Evolutionary conservation across 768 basidiomycete species (phyloP).

Genomic region (Gymnopilus junonius): DNA sequence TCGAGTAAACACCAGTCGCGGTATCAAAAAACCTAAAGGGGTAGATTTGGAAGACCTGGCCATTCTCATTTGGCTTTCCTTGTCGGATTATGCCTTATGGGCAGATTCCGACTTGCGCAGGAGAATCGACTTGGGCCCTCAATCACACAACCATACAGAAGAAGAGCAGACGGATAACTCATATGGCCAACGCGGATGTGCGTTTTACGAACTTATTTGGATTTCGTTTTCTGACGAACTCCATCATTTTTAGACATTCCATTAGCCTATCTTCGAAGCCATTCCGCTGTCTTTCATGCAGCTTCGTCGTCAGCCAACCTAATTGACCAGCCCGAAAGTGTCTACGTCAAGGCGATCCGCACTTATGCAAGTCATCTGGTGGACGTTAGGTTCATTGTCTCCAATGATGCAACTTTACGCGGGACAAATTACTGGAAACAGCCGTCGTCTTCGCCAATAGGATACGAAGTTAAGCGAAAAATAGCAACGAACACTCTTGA

Average conservation of each 20-base stretch:
- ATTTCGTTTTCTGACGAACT: neutral
- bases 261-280: constrained; percentile 53
- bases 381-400: constrained; percentile 65
- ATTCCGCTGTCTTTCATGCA: constrained; percentile 39
- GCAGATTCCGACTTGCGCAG: constrained; percentile 56
- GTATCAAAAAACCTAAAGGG: neutral
- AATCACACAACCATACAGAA: constrained; percentile 19
- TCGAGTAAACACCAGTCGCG: neutral
- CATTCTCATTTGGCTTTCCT: constrained; percentile 55
- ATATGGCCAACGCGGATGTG: constrained; percentile 5
- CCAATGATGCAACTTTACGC: constrained; percentile 29
- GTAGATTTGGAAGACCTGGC: constrained; percentile 49
- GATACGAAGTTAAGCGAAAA: constrained; percentile 69
- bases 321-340: constrained; percentile 41
- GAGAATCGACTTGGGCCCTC: constrained; percentile 39
- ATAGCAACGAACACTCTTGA: constrained; percentile 30
- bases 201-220: constrained; percentile 13
- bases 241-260: constrained; percentile 52
- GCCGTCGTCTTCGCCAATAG: constrained; percentile 36
- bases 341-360: constrained; percentile 65
- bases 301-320: constrained; percentile 26
- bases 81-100: constrained; percentile 80
- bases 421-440: constrained; percentile 31
- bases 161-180: constrained; percentile 18
- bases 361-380: constrained; percentile 45